Conservation (phyloP, 306 rosid species). For the Senna tora region DNA sequence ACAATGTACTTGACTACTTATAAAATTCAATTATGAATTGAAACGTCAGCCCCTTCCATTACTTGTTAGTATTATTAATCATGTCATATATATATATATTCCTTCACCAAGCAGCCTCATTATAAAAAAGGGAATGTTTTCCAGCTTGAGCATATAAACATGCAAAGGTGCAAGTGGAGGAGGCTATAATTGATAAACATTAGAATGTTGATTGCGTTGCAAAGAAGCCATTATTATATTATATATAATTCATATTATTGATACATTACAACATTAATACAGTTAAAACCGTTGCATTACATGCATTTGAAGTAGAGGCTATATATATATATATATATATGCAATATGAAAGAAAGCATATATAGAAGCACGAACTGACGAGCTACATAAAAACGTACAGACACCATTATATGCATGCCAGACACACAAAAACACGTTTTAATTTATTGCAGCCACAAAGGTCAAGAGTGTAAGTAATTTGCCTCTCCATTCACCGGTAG, state of each 20-base stretch:
- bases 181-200: neutral
- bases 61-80: too few species aligned
- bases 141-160: neutral
- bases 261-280: too few species aligned
- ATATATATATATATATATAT: too few species aligned
- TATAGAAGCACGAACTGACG: neutral
- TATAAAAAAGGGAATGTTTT: neutral
- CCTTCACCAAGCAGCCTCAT: too few species aligned
- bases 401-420: slow-evolving; percentile 11
- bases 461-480: neutral
- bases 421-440: neutral
- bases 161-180: neutral
- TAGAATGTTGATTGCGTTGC: neutral
- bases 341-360: neutral
- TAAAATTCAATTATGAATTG: too few species aligned
- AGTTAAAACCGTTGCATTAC: neutral
- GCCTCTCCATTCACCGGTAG: slow-evolving; percentile 49
- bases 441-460: slow-evolving; percentile 4
- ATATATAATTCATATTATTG: neutral
- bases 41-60: too few species aligned
- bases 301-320: neutral
- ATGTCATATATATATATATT: too few species aligned
- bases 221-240: neutral
- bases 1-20: too few species aligned
- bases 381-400: slow-evolving; percentile 21